Conservation (phyloP, 129 eudicot species). For the Centella asiatica region DNA sequence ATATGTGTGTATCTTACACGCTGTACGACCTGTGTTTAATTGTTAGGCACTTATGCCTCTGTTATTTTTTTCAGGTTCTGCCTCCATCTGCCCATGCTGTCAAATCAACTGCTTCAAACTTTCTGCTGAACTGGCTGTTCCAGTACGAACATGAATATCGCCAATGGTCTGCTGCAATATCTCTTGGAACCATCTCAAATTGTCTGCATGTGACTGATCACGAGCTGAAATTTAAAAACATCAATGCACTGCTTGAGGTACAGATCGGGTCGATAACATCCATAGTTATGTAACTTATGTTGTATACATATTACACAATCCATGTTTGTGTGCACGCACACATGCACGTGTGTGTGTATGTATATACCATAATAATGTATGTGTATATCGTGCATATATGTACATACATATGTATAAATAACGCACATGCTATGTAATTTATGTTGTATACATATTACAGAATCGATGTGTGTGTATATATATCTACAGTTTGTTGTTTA, state of each 20-base stretch:
- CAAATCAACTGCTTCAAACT: conserved; percentile 71
- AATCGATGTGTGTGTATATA: too few relatives aligned
- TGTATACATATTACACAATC: too few relatives aligned
- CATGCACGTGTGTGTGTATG: too few relatives aligned
- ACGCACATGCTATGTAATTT: too few relatives aligned
- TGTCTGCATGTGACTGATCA: conserved; percentile 80
- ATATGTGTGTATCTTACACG: too few relatives aligned
- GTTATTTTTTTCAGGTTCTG: conserved; percentile 48
- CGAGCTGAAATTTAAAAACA: conserved; percentile 58
- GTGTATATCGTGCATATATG: too few relatives aligned
- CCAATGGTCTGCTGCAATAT: conserved; percentile 97
- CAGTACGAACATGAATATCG: conserved; percentile 93
- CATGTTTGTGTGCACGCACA: too few relatives aligned
- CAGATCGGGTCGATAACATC: conserved; percentile 1
- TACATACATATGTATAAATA: too few relatives aligned
- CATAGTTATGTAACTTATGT: too few relatives aligned
- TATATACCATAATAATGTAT: too few relatives aligned
- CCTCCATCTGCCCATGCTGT: conserved; percentile 86
- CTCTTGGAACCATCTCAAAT: conserved; percentile 88
- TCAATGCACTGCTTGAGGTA: conserved; percentile 81
- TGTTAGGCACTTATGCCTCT: conserved; percentile 1
- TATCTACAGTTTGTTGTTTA: too few relatives aligned
- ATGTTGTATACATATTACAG: too few relatives aligned
- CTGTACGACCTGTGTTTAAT: not conserved
- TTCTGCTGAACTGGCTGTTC: conserved; percentile 63